A percentile compares a stretch with the other conserved stretches of the same genome.
Evolutionary conservation across 805 yeast genomes (phyloP).

Genomic region (Saturnispora zaruensis): DNA sequence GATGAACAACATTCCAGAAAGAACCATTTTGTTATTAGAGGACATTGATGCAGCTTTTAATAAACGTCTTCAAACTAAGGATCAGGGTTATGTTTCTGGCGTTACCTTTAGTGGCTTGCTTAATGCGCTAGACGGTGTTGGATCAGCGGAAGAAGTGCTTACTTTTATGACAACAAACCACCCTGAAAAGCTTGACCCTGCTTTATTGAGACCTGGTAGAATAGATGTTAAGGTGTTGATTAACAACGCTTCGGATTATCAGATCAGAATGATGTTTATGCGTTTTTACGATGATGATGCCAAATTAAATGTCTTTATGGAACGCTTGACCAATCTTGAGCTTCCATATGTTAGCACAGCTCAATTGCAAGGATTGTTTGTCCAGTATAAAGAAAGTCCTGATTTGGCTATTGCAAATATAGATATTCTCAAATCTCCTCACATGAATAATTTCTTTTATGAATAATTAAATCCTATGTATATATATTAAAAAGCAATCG

Average conservation of each 20-base stretch:
- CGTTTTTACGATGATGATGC: slow-evolving; percentile 69
- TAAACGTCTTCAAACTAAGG: slow-evolving; percentile 65
- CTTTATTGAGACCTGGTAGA: slow-evolving; percentile 89
- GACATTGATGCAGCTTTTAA: slow-evolving; percentile 96
- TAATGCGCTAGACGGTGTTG: slow-evolving; percentile 94
- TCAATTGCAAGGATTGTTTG: slow-evolving; percentile 90
- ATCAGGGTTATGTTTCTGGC: slow-evolving; percentile 73
- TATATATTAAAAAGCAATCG: background rate
- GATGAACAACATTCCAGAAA: slow-evolving; percentile 91
- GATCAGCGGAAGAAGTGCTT: slow-evolving; percentile 92
- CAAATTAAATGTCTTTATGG: slow-evolving; percentile 44
- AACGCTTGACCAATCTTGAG: slow-evolving; percentile 38
- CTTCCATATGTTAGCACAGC: slow-evolving; percentile 73
- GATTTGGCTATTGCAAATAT: slow-evolving; percentile 64
- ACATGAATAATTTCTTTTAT: slow-evolving; percentile 27
- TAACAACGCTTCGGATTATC: slow-evolving; percentile 80
- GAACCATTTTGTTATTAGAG: slow-evolving; percentile 77
- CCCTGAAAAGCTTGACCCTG: slow-evolving; percentile 89
- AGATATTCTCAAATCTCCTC: slow-evolving; percentile 33
- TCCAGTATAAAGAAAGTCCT: slow-evolving; percentile 81
- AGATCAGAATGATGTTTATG: slow-evolving; percentile 75
- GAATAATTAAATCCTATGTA: slow-evolving; percentile 15
- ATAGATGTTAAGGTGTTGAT: slow-evolving; percentile 76
- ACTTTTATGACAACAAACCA: slow-evolving; percentile 99
- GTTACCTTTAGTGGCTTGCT: slow-evolving; percentile 92